Percentiles rank a stretch among this genome's conserved stretches.
These are phyloP conservation scores for Sequoia sempervirens DNA, from an alignment of 75 land plant species.

Conservation along the genomic window DNA sequence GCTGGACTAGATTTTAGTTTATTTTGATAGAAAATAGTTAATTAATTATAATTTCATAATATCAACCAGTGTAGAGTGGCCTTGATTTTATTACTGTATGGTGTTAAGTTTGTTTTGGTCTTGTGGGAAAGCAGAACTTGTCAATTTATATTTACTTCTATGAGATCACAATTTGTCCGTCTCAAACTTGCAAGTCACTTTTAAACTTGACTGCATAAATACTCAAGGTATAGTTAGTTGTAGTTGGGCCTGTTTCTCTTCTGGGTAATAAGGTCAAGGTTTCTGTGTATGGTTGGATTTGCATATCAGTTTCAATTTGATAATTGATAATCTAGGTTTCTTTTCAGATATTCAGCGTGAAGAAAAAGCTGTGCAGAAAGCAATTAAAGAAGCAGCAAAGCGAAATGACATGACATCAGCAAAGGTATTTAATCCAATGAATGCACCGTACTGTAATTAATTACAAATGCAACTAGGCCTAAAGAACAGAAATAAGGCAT, in stretches of 20 bases:
- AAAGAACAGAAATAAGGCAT: neutral
- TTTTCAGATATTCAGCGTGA: conserved; percentile 87
- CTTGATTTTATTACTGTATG: neutral
- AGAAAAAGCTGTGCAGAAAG: conserved; percentile 92
- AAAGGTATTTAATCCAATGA: conserved; percentile 45
- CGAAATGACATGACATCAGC: conserved; percentile 94
- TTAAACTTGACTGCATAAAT: neutral
- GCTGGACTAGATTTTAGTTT: neutral
- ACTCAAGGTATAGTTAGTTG: neutral
- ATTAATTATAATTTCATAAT: neutral
- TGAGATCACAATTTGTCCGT: neutral
- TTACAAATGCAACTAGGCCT: neutral
- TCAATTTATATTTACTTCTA: neutral
- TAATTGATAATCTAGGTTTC: neutral
- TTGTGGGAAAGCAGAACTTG: neutral
- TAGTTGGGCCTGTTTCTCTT: neutral
- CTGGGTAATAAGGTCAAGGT: neutral
- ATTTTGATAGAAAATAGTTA: neutral
- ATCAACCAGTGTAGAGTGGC: neutral
- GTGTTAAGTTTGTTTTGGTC: neutral
- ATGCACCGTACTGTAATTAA: neutral
- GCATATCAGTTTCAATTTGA: neutral
- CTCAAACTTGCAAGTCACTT: neutral
- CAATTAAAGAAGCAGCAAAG: conserved; percentile 89
- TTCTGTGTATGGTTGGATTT: neutral